Evolutionary conservation across 2,329 filamentous ascomycete species (phyloP), one percentile per base, ranked within the genome.

Genomic region (Tothia fuscella): DNA sequence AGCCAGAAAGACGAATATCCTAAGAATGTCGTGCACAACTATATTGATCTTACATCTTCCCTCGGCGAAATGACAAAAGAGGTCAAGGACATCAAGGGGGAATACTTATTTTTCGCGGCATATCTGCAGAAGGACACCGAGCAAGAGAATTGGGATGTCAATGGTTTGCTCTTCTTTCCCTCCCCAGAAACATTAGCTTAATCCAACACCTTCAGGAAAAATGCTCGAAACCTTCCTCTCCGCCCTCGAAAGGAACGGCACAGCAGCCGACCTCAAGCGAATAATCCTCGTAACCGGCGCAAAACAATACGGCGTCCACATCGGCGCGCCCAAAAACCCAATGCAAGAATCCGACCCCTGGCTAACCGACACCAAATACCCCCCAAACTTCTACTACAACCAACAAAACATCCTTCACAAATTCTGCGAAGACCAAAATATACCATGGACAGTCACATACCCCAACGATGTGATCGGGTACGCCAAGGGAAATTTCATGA

Each of bases 281-380:
- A 58, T 73, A 43, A 51, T 72, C 17, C 56, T 73, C 7, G 65
- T 68, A 5, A 66, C 61, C 1, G 69, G 69, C 1, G 53, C 59
- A 26, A 73, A 73, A 49, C 68, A 74, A 41, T 74, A 72, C 48
- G 67, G 68, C 19, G 66, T 72, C 3, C 70, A 74, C 46, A 58
- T 71, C 2, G 67, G 69, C 6, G 56, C 55, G 7, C 52, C 57
- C 12, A 71, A 70, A 45, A 61, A 63, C 46, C 69, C 68, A 1
- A 62, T 72, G 57, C 48, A 59, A 9, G 68, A 74, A 49, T 54
- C 58, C 12, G 66, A 70, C 42, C 61, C 62, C 1, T 65, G 62
- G 60, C 53, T 70, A 3, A 59, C 60, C 6, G 57, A 56, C 2
- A 38, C 39, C 3, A 53, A 57, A 10, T 37, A 37, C 17, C 34